Evolutionary conservation across 1,139 yeast genomes (phyloP), one percentile per base, ranked within the genome.

Genomic region (Candida smagusa): DNA sequence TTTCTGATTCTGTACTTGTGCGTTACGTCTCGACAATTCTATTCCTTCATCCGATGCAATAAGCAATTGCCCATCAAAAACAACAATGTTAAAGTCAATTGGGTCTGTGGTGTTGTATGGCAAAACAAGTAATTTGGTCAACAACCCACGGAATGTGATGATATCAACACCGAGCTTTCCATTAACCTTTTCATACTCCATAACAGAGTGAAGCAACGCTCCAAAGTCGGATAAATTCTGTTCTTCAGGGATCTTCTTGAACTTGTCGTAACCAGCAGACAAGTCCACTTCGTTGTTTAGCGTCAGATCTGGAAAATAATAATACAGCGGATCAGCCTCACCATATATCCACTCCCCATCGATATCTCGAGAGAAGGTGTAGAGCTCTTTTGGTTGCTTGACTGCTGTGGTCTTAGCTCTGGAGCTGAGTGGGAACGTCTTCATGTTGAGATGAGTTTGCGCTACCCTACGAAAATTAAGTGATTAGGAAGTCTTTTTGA

Each of bases 1-100:
- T 9, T 38, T 61, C 64, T 48, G 52, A 40, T 36, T 49, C 62
- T 43, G 45, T 12, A 56, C 48, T 41, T 63, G 60, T 47, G 45
- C 58, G 37, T 38, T 58, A 41, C 53, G 57, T 46, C 50, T 58
- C 31, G 47, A 57, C 53, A 64, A 42, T 39, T 63, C 73, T 11
- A 63, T 54, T 21, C 61, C 68, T 31, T 66, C 68, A 51, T 84
- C 85, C 36, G 74, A 73, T 49, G 82, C 85, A 33, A 92, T 79
- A 56, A 89, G 87, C n/a, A 92, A 59, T 52, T 88, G 96, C 0
- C 92, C 95, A 56, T 90, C 96, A 57, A 75, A 68, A 3, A 65
- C 60, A 12, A 88, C 75, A 7, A 86, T 61, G 45, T 86, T 79
- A 39, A 85, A 63, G 44, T 78, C 79, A 12, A 89, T 60, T n/a